Evolutionary conservation across 2,329 filamentous ascomycete species (phyloP).

Genomic region (Diaporthe ampelina): DNA sequence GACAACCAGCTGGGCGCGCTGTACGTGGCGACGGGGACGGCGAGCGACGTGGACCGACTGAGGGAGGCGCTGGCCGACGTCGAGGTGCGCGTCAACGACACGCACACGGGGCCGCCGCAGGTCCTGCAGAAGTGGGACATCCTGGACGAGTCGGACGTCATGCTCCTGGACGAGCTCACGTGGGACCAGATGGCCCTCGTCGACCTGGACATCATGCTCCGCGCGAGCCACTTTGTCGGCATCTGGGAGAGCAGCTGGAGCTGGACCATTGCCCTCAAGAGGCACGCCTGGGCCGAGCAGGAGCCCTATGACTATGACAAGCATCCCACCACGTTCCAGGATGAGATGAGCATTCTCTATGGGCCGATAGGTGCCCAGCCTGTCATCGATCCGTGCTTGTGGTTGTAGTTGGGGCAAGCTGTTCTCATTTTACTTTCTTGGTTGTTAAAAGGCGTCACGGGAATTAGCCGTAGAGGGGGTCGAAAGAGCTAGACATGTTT

Average conservation of each 20-base stretch:
- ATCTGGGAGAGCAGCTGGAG: constrained; percentile 42
- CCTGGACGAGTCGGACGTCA: constrained; percentile 37
- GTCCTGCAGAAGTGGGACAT: constrained; percentile 41
- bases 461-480: not conserved
- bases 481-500: constrained; percentile 13
- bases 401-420: not conserved
- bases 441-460: not conserved
- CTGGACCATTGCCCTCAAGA: constrained; percentile 40
- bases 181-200: constrained; percentile 42
- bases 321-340: constrained; percentile 34
- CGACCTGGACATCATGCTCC: constrained; percentile 40
- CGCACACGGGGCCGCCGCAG: constrained; percentile 8
- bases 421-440: not conserved
- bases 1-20: constrained; percentile 34
- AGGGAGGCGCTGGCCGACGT: constrained; percentile 11
- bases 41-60: constrained; percentile 38
- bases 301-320: constrained; percentile 29
- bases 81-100: constrained; percentile 28
- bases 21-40: constrained; percentile 41
- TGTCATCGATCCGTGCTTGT: constrained; percentile 37
- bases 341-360: constrained; percentile 36
- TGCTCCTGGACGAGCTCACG: constrained; percentile 37
- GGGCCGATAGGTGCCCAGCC: constrained; percentile 29
- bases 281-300: constrained; percentile 33
- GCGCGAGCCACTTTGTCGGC: constrained; percentile 40